These are phyloP conservation scores for Brassica rapa DNA, from an alignment of 345 rosid genomes.

Conservation along the genomic window DNA sequence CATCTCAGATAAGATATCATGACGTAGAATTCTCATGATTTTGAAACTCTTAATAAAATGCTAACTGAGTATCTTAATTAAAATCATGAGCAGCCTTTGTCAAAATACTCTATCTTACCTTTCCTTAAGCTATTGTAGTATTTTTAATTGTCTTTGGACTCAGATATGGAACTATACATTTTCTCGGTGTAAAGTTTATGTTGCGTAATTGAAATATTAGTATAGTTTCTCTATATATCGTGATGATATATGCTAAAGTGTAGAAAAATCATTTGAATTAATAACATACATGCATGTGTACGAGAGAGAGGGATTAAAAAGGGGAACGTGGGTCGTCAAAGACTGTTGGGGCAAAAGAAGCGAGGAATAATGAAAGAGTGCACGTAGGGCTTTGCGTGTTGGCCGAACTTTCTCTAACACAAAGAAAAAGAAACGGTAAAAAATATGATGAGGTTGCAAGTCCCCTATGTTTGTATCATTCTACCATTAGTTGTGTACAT, in stretches of 20 bases:
- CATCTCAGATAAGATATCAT: too few relatives aligned
- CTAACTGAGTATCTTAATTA: too few relatives aligned
- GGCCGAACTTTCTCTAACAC: conserved; percentile 38
- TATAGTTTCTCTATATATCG: not conserved
- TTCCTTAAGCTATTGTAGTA: not conserved
- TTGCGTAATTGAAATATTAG: not conserved
- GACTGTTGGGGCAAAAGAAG: conserved; percentile 43
- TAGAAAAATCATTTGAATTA: conserved; percentile 18
- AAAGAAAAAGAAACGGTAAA: not conserved
- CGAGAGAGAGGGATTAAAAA: conserved; percentile 11
- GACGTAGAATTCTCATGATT: too few relatives aligned
- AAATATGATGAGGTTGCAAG: conserved; percentile 27
- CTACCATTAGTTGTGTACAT: not conserved
- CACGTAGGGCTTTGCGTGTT: conserved; percentile 71
- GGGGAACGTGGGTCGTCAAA: conserved; percentile 40
- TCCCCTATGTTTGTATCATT: conserved; percentile 53
- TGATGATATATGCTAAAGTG: conserved; percentile 18
- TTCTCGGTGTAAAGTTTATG: not conserved
- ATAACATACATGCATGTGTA: not conserved
- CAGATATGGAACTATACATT: not conserved
- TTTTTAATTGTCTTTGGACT: not conserved
- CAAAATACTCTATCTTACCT: not conserved
- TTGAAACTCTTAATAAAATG: too few relatives aligned
- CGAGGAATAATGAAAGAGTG: conserved; percentile 49
- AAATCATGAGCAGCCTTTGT: too few relatives aligned